These are phyloP conservation scores for Dendrobium chrysotoxum DNA, from an alignment of 106 monocot genomes.

Conservation along the genomic window DNA sequence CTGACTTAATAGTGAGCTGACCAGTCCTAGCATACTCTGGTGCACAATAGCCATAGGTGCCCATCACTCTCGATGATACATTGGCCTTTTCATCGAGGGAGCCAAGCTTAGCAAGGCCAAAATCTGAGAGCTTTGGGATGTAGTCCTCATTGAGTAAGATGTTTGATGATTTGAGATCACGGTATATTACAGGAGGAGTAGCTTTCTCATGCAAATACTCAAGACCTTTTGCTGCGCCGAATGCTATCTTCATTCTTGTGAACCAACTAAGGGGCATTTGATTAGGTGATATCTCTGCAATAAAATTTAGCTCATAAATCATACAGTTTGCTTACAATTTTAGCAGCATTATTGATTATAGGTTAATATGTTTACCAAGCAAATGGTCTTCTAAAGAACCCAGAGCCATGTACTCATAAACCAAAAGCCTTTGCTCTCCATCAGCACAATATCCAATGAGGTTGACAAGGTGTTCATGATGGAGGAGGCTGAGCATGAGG, in stretches of 20 bases:
- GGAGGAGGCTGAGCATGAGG: slow-evolving; percentile 10
- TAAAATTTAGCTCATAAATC: background rate
- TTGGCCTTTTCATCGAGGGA: background rate
- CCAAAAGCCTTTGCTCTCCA: slow-evolving; percentile 12
- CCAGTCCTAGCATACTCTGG: slow-evolving; percentile 4
- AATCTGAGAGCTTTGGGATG: slow-evolving; percentile 8
- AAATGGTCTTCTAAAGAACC: slow-evolving; percentile 11
- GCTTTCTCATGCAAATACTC: slow-evolving; percentile 8
- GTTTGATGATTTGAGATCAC: slow-evolving; percentile 10
- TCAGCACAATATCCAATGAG: slow-evolving; percentile 7
- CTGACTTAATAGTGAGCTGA: slow-evolving; percentile 6
- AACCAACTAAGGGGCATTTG: background rate
- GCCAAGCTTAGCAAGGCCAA: slow-evolving; percentile 5
- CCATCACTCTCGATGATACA: slow-evolving; percentile 11
- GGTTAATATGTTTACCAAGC: background rate
- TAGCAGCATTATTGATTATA: background rate
- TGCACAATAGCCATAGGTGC: slow-evolving; percentile 7
- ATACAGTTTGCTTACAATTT: background rate
- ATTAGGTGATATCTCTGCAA: slow-evolving; percentile 6
- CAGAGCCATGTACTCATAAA: slow-evolving; percentile 13
- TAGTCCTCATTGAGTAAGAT: slow-evolving; percentile 1
- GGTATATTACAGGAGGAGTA: slow-evolving; percentile 6
- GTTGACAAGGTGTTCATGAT: slow-evolving; percentile 7
- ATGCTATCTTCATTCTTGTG: slow-evolving; percentile 9
- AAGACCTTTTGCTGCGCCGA: slow-evolving; percentile 1